Evolutionary conservation across 148 eudicot species (phyloP), one percentile per base, ranked within the genome.

Genomic region (Chenopodium berlandieri): DNA sequence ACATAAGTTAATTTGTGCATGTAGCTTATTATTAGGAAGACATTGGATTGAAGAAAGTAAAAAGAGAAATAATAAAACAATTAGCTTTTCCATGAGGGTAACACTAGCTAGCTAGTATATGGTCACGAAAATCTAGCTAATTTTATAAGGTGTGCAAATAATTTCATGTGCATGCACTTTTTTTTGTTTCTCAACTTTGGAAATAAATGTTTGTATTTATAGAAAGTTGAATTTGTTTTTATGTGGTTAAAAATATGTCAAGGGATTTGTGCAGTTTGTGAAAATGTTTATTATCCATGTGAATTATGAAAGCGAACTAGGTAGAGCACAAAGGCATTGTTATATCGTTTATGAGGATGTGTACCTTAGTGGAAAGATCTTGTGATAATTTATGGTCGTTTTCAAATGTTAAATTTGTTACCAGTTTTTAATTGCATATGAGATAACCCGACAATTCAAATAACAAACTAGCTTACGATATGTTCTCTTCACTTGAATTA

Each of bases 1-100:
- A 47, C 91, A 91, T 37, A 82, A 62, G 70, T 73, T 66, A 37
- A 81, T 23, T 52, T 77, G 75, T 46, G 90, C 86, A 82, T 84
- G 88, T 63, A 84, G 78, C 76, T 78, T 30, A 71, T 78, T 30
- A 71, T 52, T 27, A 71, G 50, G 13, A 47, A 48, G 20, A 34
- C 66, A 69, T 69, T 16, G 48, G 46, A 37, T 50, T 76, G 63
- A 60, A 50, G 63, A 77, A 34, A 81, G 22, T 65, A 84, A 69
- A 3, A 74, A 69, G 63, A 80, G 44, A 70, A 69, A 22, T 80
- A 14, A 4, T 48, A 80, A 25, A 50, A 71, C 19, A 52, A 48
- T 0, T 7, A 73, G 7, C 1, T 23, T 77, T 66, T 77, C 78
- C 78, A 76, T 80, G 23, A 58, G 31, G 32, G 3, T 0, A 44